Evolutionary conservation across 345 rosid species (phyloP), one percentile per base, ranked within the genome.

Genomic region (Moringa oleifera): DNA sequence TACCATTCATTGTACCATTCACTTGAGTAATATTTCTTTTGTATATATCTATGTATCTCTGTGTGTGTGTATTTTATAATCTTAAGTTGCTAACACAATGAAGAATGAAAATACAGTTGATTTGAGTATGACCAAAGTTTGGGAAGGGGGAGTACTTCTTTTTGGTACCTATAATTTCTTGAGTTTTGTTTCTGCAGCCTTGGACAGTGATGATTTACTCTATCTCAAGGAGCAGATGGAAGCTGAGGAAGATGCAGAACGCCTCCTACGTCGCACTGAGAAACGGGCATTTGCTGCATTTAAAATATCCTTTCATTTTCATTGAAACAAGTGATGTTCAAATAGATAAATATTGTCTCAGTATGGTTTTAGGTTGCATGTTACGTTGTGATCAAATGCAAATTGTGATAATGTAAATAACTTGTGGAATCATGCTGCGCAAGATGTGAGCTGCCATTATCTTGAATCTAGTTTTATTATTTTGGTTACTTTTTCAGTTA

Each of bases 151-250:
- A n/a, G 8, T 41, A 9, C 47, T 41, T 41, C 17, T 41, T 41
- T 41, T 11, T 59, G 55, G 24, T 49, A 23, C 24, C 23, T 51
- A 25, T 55, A 53, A 50, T 66, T 56, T 75, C 58, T 70, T 57
- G 76, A 75, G 76, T 33, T 65, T 62, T 68, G 52, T 66, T 37
- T 75, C 9, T 90, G 86, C 92, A 94, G 99, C 99, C 53, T 69
- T 94, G 92, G 99, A 94, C 81, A 94, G 99, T 73, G 97, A 94
- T 56, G 97, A 94, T 77, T 86, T 94, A 59, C 93, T 94, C 52
- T 90, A 94, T 71, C 96, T 94, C 52, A 90, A 94, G 74, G 99
- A 94, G 80, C 99, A 94, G 71, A 94, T 90, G 99, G 99, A 94
- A 74, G 97, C 97, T 24, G 99, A 94, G 76, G 89, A 90, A 75